These are phyloP conservation scores for Pythium chondricola DNA, from an alignment of 352 stramenopile genomes.

Conservation along the genomic window DNA sequence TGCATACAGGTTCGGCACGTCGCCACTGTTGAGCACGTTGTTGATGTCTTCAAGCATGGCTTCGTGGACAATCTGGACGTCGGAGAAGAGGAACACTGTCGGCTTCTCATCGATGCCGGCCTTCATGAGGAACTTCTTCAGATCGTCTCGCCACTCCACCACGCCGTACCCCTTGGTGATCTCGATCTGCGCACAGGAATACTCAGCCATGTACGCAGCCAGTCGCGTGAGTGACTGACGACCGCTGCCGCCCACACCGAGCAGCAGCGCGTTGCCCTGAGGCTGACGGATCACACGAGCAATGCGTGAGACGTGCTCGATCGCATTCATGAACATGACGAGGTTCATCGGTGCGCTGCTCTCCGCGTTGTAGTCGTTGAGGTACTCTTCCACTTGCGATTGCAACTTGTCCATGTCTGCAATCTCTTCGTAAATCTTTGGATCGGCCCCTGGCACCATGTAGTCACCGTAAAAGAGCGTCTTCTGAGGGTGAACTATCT, in stretches of 20 bases:
- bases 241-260: slow-evolving; percentile 92
- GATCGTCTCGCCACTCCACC: slow-evolving; percentile 90
- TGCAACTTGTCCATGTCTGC: slow-evolving; percentile 80
- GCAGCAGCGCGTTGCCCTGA: slow-evolving; percentile 86
- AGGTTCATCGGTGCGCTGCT: slow-evolving; percentile 84
- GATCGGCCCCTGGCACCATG: slow-evolving; percentile 87
- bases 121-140: slow-evolving; percentile 90
- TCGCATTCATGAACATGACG: slow-evolving; percentile 87
- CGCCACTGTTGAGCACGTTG: slow-evolving; percentile 92
- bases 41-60: slow-evolving; percentile 96
- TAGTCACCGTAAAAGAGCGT: slow-evolving; percentile 91
- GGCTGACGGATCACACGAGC: slow-evolving; percentile 77
- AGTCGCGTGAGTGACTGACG: slow-evolving; percentile 88
- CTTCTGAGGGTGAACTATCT: slow-evolving; percentile 46
- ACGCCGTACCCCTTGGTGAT: slow-evolving; percentile 94
- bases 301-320: slow-evolving; percentile 84
- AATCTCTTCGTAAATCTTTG: slow-evolving; percentile 90
- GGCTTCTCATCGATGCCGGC: slow-evolving; percentile 91
- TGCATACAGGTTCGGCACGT: slow-evolving; percentile 93
- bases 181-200: slow-evolving; percentile 90
- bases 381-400: slow-evolving; percentile 74
- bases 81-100: slow-evolving; percentile 92
- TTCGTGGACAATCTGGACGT: slow-evolving; percentile 93
- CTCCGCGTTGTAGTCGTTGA: slow-evolving; percentile 87
- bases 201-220: slow-evolving; percentile 91